phyloP scores from a whole-genome alignment of 768 basidiomycete species.

The Tricholoma flavovirens region DNA sequence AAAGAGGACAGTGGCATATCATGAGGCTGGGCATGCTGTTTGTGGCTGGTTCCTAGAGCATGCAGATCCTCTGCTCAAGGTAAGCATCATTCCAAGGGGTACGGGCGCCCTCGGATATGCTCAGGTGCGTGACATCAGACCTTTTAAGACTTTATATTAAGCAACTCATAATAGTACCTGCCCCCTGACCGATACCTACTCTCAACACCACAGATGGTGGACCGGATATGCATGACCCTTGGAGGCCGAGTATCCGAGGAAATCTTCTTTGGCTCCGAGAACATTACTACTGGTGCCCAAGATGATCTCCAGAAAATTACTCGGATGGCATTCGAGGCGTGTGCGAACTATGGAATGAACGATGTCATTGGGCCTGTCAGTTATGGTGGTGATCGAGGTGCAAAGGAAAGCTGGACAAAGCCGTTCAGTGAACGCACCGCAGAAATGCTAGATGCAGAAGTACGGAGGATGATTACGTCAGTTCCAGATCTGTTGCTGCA shows the following conservation, averaged over 20 bases:
- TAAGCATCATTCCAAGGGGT: conserved; percentile 96
- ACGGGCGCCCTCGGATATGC: conserved; percentile 95
- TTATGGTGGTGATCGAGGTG: conserved; percentile 83
- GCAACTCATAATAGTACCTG: conserved; percentile 55
- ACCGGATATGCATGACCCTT: conserved; percentile 97
- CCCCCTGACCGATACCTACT: conserved; percentile 95
- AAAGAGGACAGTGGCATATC: conserved; percentile 98
- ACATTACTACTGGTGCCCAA: conserved; percentile 97
- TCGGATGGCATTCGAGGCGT: conserved; percentile 93
- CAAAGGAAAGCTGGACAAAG: conserved; percentile 89
- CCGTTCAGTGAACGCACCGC: conserved; percentile 98
- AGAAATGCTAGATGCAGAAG: conserved; percentile 86
- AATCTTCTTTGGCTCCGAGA: conserved; percentile 88
- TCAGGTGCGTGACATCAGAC: conserved; percentile 49
- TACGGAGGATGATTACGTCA: conserved; percentile 92
- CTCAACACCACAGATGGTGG: conserved; percentile 89
- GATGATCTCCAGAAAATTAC: conserved; percentile 99
- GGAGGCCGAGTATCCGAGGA: conserved; percentile 98
- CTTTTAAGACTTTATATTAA: conserved; percentile 9
- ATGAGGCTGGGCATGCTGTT: conserved; percentile 98
- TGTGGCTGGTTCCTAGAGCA: conserved; percentile 99
- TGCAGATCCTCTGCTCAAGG: conserved; percentile 94
- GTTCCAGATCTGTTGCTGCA: conserved; percentile 5
- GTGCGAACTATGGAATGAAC: conserved; percentile 97
- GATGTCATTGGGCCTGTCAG: conserved; percentile 90